phyloP scores from a whole-genome alignment of 2,329 filamentous ascomycete genomes.

The Sporothrix luriei region DNA sequence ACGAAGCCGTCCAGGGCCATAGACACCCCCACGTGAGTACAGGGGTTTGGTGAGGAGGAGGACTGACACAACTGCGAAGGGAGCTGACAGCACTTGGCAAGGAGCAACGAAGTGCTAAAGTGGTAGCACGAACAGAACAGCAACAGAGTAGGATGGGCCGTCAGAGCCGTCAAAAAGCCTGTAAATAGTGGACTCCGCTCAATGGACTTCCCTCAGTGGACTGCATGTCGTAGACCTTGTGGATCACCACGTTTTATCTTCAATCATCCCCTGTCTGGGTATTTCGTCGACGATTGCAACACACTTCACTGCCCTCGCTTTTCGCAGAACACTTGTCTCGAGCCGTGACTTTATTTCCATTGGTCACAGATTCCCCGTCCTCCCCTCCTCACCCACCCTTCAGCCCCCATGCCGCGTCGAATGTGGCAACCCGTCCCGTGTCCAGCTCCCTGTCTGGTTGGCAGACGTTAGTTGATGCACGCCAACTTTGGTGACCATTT shows the following conservation, averaged over 20 bases:
- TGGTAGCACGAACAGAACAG: neutral
- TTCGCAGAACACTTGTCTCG: neutral
- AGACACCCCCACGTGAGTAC: slow-evolving; percentile 23
- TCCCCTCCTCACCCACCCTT: neutral
- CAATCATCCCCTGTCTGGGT: neutral
- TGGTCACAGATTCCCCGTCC: neutral
- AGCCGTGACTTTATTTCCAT: slow-evolving; percentile 12
- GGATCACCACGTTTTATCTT: slow-evolving; percentile 14
- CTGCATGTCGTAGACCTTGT: neutral
- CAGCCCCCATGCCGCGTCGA: neutral
- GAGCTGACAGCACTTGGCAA: too few relatives aligned
- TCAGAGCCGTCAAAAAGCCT: too few relatives aligned
- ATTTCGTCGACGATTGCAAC: neutral
- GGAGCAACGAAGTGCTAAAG: neutral
- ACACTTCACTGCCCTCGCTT: neutral
- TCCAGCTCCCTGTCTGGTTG: neutral
- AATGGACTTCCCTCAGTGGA: too few relatives aligned
- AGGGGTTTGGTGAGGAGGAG: neutral
- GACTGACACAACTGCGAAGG: too few relatives aligned
- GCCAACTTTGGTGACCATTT: neutral
- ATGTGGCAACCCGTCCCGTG: slow-evolving; percentile 24
- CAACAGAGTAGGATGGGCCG: neutral
- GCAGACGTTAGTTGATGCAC: neutral
- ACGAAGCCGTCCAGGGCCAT: neutral
- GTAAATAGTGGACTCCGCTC: too few relatives aligned